These are phyloP conservation scores for Fraxinus xanthoxyloides DNA, from an alignment of 305 asterid genomes.

Conservation along the genomic window DNA sequence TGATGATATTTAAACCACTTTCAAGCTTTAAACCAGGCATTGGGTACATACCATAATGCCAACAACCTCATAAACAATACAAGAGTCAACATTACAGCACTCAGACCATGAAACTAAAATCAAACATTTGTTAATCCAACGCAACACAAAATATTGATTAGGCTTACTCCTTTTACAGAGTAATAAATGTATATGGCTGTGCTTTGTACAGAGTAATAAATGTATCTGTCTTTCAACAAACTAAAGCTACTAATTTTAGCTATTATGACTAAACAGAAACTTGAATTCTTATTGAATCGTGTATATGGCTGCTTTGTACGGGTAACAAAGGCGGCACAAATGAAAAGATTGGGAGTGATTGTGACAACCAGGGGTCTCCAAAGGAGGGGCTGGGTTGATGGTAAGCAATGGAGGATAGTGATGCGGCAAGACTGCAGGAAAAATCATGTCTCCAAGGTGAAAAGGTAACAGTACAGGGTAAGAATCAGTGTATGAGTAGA, in stretches of 20 bases:
- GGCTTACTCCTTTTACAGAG: background rate
- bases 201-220: background rate
- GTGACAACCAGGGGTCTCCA: background rate
- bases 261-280: background rate
- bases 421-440: background rate
- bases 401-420: background rate
- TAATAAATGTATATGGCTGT: no score
- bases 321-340: background rate
- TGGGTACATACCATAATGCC: background rate
- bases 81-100: background rate
- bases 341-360: background rate
- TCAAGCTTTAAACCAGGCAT: background rate
- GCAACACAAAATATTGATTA: background rate
- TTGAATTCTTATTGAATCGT: background rate
- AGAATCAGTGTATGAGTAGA: background rate
- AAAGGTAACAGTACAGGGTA: background rate
- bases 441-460: background rate
- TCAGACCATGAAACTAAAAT: background rate
- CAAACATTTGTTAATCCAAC: background rate
- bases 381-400: background rate
- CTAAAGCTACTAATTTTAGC: background rate
- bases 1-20: background rate
- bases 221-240: background rate
- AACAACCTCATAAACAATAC: constrained; percentile 1
- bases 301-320: background rate